These are phyloP conservation scores for Mytilinidion resinicola DNA, from an alignment of 495 filamentous ascomycete genomes.

Conservation along the genomic window DNA sequence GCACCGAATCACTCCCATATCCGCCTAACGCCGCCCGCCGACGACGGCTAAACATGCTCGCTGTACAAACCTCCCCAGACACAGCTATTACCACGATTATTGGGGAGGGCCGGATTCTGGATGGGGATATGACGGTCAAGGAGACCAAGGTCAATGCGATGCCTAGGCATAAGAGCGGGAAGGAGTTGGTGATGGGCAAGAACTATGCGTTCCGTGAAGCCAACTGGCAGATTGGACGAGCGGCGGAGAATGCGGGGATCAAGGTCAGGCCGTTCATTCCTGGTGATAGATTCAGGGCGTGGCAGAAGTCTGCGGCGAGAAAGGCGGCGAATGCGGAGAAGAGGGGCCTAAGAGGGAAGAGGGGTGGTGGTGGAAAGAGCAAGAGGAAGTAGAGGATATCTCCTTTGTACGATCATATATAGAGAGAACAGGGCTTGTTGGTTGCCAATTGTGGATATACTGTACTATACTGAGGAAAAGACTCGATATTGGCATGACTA, in stretches of 20 bases:
- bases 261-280: conserved; percentile 47
- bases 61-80: conserved; percentile 29
- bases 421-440: too few species aligned
- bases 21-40: conserved; percentile 60
- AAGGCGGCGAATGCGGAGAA: conserved; percentile 50
- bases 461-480: too few species aligned
- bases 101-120: conserved; percentile 1
- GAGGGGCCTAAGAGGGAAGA: conserved; percentile 52
- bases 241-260: conserved; percentile 54
- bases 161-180: background rate
- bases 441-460: too few species aligned
- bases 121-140: conserved; percentile 10
- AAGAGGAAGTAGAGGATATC: too few species aligned
- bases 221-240: conserved; percentile 77
- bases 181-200: conserved; percentile 6
- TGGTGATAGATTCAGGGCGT: conserved; percentile 55
- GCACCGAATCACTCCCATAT: conserved; percentile 64
- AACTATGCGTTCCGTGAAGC: conserved; percentile 53
- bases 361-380: conserved; percentile 3
- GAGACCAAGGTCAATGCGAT: background rate
- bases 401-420: too few species aligned
- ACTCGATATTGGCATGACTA: too few species aligned
- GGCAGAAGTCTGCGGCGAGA: conserved; percentile 49
- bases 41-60: conserved; percentile 64
- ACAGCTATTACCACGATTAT: background rate